phyloP scores from a whole-genome alignment of 2,329 filamentous ascomycete species.

The Xylariaceae sp. region DNA sequence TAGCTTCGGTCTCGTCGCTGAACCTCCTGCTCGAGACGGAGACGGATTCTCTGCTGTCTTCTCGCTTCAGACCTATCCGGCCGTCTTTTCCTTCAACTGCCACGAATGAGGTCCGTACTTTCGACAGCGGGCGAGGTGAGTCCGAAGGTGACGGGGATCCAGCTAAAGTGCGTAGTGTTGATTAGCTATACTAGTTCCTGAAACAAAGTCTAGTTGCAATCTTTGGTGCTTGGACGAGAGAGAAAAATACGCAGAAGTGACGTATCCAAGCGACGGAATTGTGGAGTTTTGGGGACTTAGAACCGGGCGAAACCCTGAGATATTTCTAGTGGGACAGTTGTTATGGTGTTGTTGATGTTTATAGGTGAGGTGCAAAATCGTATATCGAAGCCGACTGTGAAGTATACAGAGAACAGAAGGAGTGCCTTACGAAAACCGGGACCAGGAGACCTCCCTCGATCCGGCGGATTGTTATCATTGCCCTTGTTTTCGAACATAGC shows the following conservation, averaged over 20 bases:
- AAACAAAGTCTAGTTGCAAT: too few species aligned
- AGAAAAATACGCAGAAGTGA: constrained; percentile 7
- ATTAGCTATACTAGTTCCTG: constrained; percentile 18
- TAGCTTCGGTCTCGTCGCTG: constrained; percentile 35
- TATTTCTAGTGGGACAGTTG: too few species aligned
- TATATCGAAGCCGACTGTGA: neutral
- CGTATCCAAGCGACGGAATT: constrained; percentile 11
- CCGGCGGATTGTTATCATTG: constrained; percentile 58
- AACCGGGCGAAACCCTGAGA: too few species aligned
- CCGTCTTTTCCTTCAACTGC: constrained; percentile 62
- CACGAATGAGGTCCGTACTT: constrained; percentile 71
- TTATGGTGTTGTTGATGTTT: too few species aligned
- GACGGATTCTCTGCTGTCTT: constrained; percentile 39
- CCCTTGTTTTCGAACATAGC: constrained; percentile 77
- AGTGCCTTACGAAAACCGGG: constrained; percentile 36
- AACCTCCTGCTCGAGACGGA: constrained; percentile 31
- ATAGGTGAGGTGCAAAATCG: too few species aligned
- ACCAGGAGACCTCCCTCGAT: constrained; percentile 64
- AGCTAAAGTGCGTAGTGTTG: constrained; percentile 27
- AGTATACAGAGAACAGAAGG: constrained; percentile 1
- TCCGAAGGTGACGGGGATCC: constrained; percentile 33
- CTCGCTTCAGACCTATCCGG: constrained; percentile 47
- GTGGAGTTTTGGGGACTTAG: too few species aligned
- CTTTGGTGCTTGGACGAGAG: too few species aligned
- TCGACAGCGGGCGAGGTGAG: constrained; percentile 64